Evolutionary conservation across 176 grass and related monocot species (phyloP).

Genomic region (Aegilops sharonensis): DNA sequence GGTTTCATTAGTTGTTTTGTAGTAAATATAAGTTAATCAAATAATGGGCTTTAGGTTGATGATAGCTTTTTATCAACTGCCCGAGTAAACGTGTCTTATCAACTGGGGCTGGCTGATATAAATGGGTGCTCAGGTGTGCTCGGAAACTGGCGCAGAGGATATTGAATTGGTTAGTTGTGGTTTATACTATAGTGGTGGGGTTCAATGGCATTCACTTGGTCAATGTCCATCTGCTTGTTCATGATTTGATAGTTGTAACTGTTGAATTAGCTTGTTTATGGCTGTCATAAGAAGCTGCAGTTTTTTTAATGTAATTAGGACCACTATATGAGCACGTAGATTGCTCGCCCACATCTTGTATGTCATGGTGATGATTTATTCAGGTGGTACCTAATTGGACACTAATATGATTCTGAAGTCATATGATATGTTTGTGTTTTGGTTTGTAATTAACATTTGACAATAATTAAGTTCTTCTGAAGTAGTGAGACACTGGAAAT

Average conservation of each 20-base stretch:
- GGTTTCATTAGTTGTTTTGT: background rate
- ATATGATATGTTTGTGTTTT: background rate
- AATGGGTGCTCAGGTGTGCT: background rate
- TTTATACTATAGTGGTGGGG: background rate
- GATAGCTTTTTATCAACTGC: background rate
- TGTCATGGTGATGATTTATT: background rate
- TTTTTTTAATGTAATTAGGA: background rate
- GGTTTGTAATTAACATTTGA: background rate
- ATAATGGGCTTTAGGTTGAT: background rate
- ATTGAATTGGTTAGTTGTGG: background rate
- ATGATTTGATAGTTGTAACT: background rate
- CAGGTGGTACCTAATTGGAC: background rate
- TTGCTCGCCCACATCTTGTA: background rate
- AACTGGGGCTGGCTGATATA: background rate
- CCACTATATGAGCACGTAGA: background rate
- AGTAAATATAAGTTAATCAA: background rate
- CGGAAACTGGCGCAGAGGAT: background rate
- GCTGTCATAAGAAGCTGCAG: background rate
- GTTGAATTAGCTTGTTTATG: background rate
- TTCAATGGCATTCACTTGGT: background rate
- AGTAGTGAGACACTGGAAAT: background rate
- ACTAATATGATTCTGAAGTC: background rate
- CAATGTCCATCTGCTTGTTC: background rate
- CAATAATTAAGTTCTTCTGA: background rate
- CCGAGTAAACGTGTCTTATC: background rate